Evolutionary conservation across 2,329 filamentous ascomycete genomes (phyloP).

Genomic region (Alternaria hordeiaustralica): DNA sequence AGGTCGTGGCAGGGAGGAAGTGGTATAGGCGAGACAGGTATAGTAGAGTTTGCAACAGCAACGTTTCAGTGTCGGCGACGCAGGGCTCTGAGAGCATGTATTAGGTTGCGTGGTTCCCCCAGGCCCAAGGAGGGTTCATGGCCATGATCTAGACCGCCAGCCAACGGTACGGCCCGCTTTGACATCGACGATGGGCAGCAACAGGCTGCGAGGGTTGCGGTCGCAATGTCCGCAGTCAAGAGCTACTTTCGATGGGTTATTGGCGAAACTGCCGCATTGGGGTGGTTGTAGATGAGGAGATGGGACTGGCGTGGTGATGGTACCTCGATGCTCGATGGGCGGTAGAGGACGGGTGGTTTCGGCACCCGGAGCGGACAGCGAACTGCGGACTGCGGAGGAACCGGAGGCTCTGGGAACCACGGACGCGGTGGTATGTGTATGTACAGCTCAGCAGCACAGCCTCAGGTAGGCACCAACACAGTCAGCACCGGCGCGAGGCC

Average conservation of each 20-base stretch:
- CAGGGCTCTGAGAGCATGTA: not conserved
- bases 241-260: slow-evolving; percentile 3
- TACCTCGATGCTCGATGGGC: not conserved
- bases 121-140: slow-evolving; percentile 1
- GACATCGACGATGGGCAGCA: slow-evolving; percentile 1
- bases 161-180: slow-evolving; percentile 15
- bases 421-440: not conserved
- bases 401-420: not conserved
- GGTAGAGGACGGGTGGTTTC: not conserved
- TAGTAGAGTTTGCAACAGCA: slow-evolving; percentile 1
- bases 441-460: not conserved
- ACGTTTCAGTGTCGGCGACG: not conserved
- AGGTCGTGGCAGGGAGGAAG: not conserved
- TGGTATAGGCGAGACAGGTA: not conserved
- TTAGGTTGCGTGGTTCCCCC: not conserved
- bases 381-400: not conserved
- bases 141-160: slow-evolving; percentile 10
- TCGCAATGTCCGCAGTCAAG: slow-evolving; percentile 6
- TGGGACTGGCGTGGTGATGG: not conserved
- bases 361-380: not conserved
- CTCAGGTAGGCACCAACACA: not conserved
- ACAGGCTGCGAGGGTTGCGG: slow-evolving; percentile 11
- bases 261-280: slow-evolving; percentile 7
- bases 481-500: not conserved
- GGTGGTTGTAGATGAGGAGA: not conserved